Conservation (phyloP, 1,284 basidiomycete genomes). For the Naganishia sp. region DNA sequence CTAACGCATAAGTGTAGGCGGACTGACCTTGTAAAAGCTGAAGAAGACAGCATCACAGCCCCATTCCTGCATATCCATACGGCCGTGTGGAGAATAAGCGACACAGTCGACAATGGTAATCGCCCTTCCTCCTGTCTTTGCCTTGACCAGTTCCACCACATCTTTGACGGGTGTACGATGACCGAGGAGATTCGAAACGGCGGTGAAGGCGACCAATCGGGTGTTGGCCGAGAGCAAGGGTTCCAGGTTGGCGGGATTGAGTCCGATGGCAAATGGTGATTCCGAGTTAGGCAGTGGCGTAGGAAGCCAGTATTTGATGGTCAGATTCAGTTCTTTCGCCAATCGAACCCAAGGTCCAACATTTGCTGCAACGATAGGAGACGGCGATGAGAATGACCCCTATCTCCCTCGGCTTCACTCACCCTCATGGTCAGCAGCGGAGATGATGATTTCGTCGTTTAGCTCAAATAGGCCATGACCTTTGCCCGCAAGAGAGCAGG, state of each 20-base stretch:
- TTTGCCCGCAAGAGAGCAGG: slow-evolving; percentile 14
- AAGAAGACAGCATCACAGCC: slow-evolving; percentile 72
- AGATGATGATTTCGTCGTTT: slow-evolving; percentile 69
- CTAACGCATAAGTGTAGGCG: neutral
- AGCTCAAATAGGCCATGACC: slow-evolving; percentile 17
- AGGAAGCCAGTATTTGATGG: slow-evolving; percentile 64
- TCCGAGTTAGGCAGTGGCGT: slow-evolving; percentile 50
- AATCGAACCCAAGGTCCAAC: slow-evolving; percentile 75
- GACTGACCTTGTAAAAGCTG: slow-evolving; percentile 71
- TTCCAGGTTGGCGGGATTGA: slow-evolving; percentile 63
- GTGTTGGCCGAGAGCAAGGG: slow-evolving; percentile 66
- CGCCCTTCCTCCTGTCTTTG: slow-evolving; percentile 64
- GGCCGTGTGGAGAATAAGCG: slow-evolving; percentile 72
- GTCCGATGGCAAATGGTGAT: slow-evolving; percentile 67
- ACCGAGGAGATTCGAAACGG: slow-evolving; percentile 74
- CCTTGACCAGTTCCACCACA: slow-evolving; percentile 59
- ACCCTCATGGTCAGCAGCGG: slow-evolving; percentile 73
- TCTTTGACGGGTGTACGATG: slow-evolving; percentile 65
- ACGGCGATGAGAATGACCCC: too few relatives aligned
- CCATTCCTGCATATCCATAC: slow-evolving; percentile 70
- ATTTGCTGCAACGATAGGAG: slow-evolving; percentile 60
- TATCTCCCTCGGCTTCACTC: slow-evolving; percentile 24
- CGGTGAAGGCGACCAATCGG: slow-evolving; percentile 70
- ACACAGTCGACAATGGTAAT: slow-evolving; percentile 72
- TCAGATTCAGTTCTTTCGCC: slow-evolving; percentile 61